phyloP scores from a whole-genome alignment of 139 green algal species.

The Coelastrella sp. region DNA sequence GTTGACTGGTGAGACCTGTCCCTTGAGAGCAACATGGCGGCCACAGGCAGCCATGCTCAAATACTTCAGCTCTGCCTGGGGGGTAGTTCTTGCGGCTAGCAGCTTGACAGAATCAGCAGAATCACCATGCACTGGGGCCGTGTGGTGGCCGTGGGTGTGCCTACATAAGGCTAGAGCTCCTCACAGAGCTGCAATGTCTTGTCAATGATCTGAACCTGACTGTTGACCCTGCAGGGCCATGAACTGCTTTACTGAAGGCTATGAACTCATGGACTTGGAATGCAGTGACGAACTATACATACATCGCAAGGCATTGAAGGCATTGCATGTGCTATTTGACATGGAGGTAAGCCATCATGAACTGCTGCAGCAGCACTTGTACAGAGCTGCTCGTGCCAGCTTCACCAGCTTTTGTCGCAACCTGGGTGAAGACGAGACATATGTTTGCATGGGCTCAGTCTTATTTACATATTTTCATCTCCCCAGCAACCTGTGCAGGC shows the following conservation, averaged over 20 bases:
- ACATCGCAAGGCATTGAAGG: conserved; percentile 33
- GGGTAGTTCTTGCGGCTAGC: too few species aligned
- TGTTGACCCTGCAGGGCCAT: conserved; percentile 30
- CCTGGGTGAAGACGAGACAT: too few species aligned
- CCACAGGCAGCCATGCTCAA: too few species aligned
- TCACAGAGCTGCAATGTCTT: not conserved
- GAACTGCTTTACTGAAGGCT: not conserved
- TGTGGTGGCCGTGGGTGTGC: too few species aligned
- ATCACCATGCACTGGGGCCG: too few species aligned
- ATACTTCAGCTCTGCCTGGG: too few species aligned
- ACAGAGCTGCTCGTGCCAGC: not conserved
- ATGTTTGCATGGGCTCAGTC: too few species aligned
- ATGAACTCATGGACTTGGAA: not conserved
- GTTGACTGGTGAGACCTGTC: conserved; percentile 41
- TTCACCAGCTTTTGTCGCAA: too few species aligned
- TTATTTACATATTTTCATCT: too few species aligned
- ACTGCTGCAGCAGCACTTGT: not conserved
- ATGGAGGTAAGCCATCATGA: conserved; percentile 21
- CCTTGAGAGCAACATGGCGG: not conserved
- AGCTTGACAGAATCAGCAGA: too few species aligned
- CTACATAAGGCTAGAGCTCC: not conserved
- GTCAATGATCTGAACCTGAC: not conserved
- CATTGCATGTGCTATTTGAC: conserved; percentile 21
- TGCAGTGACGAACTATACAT: not conserved
- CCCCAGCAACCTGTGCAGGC: too few species aligned